Percentiles rank a stretch among this genome's conserved stretches.
Evolutionary conservation across 202 grass and related monocot genomes (phyloP).

Genomic region (Cymbopogon flexuosus): DNA sequence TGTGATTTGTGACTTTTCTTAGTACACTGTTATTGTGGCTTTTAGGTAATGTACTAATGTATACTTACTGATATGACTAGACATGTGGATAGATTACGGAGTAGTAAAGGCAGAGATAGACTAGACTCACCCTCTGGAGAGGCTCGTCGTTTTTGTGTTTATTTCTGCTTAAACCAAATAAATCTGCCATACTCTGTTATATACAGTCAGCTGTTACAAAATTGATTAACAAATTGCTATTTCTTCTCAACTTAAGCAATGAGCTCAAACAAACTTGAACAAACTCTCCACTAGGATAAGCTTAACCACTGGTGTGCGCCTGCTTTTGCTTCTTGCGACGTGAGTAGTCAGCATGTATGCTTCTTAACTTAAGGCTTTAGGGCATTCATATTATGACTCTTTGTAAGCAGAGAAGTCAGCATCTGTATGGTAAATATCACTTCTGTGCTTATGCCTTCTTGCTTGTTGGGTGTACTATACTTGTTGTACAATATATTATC

Average conservation of each 20-base stretch:
- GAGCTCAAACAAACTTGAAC: background rate
- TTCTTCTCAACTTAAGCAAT: background rate
- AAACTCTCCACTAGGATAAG: background rate
- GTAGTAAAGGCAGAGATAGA: background rate
- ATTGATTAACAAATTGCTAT: background rate
- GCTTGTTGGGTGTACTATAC: background rate
- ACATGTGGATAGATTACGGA: background rate
- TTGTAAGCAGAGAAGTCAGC: background rate
- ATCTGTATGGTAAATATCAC: background rate
- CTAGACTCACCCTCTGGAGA: background rate
- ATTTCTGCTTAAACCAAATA: background rate
- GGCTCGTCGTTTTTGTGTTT: background rate
- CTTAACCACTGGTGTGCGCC: background rate
- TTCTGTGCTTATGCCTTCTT: conserved; percentile 10
- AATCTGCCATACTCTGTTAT: background rate
- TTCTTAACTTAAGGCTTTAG: background rate
- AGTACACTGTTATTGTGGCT: background rate
- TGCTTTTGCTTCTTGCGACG: background rate
- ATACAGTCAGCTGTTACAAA: background rate
- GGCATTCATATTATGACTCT: background rate
- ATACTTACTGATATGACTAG: background rate
- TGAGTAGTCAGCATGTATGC: background rate
- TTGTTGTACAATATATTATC: background rate
- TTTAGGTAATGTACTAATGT: background rate
- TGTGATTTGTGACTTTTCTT: background rate